These are phyloP conservation scores for Sarcodon sp. DNA, from an alignment of 768 basidiomycete genomes.

Conservation along the genomic window DNA sequence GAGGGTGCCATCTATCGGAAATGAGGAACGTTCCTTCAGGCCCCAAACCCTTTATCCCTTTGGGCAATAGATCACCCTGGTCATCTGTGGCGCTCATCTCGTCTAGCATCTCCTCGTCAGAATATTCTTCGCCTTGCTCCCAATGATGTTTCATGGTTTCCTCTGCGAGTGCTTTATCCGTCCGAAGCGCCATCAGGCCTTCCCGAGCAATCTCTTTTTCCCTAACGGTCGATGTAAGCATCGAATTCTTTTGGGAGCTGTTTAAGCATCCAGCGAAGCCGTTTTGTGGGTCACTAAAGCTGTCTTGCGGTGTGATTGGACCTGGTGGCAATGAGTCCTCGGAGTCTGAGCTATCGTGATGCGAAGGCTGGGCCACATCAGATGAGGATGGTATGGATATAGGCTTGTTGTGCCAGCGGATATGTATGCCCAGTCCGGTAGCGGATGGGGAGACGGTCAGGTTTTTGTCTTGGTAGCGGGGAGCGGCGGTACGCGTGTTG, in stretches of 20 bases:
- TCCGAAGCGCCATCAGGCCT: no score
- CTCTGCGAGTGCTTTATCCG: no score
- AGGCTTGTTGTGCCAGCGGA: neutral
- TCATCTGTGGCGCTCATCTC: neutral
- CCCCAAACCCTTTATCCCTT: neutral
- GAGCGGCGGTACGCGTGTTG: neutral
- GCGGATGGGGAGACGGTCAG: neutral
- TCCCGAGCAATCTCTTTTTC: no score
- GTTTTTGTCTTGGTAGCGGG: neutral
- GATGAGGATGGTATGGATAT: neutral
- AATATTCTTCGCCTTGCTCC: no score
- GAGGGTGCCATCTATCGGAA: neutral
- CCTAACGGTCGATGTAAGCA: no score
- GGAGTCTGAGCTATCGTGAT: neutral
- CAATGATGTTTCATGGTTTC: no score
- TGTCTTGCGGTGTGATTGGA: neutral
- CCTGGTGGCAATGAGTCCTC: neutral
- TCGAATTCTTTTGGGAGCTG: neutral
- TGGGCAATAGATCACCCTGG: neutral
- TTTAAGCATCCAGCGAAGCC: neutral
- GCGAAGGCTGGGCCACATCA: neutral
- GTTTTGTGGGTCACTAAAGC: neutral
- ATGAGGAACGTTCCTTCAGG: neutral
- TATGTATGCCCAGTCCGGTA: neutral
- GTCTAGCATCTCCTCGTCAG: neutral